Percentiles rank a stretch among this genome's conserved stretches.
Conservation (phyloP, 23 red algal genomes). For the Gracilariopsis chorda region DNA sequence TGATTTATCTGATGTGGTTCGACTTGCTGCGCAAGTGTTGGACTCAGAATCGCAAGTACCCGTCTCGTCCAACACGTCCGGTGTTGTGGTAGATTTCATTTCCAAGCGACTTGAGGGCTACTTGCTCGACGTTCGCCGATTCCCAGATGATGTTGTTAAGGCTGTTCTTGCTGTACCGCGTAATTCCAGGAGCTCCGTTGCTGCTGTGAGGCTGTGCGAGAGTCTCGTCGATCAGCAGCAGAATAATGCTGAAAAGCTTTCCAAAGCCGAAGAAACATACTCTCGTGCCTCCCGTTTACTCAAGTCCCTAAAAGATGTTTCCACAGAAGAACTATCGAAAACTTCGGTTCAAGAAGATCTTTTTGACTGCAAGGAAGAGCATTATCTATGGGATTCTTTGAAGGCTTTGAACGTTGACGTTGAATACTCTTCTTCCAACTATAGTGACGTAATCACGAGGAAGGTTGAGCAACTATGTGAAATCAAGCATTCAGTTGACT, state of each 20-base stretch:
- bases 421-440: background rate
- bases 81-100: conserved; percentile 56
- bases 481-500: conserved; percentile 64
- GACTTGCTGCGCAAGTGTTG: background rate
- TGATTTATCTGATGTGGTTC: conserved; percentile 25
- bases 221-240: background rate
- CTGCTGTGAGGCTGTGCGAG: conserved; percentile 25
- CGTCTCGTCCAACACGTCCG: background rate
- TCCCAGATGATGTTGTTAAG: conserved; percentile 71
- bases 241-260: conserved; percentile 8
- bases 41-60: background rate
- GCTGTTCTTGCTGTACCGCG: conserved; percentile 54
- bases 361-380: conserved; percentile 58
- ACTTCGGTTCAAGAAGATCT: conserved; percentile 32
- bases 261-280: conserved; percentile 50
- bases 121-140: conserved; percentile 55
- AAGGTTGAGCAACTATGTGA: conserved; percentile 33
- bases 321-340: background rate
- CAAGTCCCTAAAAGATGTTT: conserved; percentile 20
- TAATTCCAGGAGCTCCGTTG: conserved; percentile 11
- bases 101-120: conserved; percentile 62
- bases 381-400: conserved; percentile 40
- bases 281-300: conserved; percentile 71
- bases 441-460: background rate
- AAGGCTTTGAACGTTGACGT: background rate